Percentiles rank a stretch among this genome's conserved stretches.
These are phyloP conservation scores for Oryza meyeriana DNA, from an alignment of 176 grass and related monocot genomes.

Conservation along the genomic window DNA sequence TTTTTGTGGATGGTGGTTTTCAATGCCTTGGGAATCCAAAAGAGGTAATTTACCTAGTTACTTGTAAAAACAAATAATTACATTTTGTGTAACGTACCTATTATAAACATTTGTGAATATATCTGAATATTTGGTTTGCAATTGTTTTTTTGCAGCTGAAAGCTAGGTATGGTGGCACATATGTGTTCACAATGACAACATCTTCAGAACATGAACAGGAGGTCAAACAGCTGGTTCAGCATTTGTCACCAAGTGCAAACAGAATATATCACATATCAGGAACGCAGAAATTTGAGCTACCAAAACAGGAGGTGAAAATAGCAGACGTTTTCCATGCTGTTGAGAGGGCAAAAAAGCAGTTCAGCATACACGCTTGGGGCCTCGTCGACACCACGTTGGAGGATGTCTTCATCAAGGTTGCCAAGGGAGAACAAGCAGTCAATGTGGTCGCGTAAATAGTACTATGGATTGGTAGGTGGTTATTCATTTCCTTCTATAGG, in stretches of 20 bases:
- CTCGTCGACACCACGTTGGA: slow-evolving; percentile 59
- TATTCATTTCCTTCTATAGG: background rate
- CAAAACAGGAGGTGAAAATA: slow-evolving; percentile 55
- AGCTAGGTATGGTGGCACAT: slow-evolving; percentile 52
- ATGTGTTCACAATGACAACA: slow-evolving; percentile 57
- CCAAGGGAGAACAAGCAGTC: slow-evolving; percentile 42
- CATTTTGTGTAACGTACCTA: background rate
- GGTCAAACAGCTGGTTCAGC: slow-evolving; percentile 41
- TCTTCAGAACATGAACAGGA: slow-evolving; percentile 45
- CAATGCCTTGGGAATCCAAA: slow-evolving; percentile 74
- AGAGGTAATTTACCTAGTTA: slow-evolving; percentile 40
- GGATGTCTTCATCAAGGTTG: slow-evolving; percentile 60
- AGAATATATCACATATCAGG: slow-evolving; percentile 59
- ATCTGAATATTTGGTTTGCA: background rate
- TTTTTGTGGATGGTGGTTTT: slow-evolving; percentile 64
- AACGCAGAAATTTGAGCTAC: slow-evolving; percentile 61
- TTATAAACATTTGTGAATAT: background rate
- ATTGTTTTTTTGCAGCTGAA: slow-evolving; percentile 43
- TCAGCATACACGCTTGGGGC: slow-evolving; percentile 52
- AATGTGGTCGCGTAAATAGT: slow-evolving; percentile 4
- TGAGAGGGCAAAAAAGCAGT: slow-evolving; percentile 34
- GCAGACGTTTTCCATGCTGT: slow-evolving; percentile 50
- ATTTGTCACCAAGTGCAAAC: slow-evolving; percentile 41
- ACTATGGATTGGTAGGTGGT: background rate
- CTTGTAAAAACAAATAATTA: background rate